These are phyloP conservation scores for Macrolepiota dolichaula DNA, from an alignment of 768 basidiomycete genomes.

Conservation along the genomic window DNA sequence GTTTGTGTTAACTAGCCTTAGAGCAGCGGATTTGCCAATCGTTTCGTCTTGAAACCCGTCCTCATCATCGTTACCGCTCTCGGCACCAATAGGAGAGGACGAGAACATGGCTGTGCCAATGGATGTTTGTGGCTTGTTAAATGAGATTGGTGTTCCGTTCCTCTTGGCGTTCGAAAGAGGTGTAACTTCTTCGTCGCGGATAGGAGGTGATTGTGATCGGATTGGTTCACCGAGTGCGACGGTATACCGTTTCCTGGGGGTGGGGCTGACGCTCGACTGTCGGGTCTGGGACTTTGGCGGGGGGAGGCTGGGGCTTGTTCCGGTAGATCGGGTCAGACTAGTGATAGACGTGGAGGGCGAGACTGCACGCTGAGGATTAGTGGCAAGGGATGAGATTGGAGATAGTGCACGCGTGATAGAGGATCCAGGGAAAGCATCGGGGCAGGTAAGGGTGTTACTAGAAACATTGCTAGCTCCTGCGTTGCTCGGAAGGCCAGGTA, in stretches of 20 bases:
- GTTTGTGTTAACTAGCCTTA: slow-evolving; percentile 20
- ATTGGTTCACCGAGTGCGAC: slow-evolving; percentile 80
- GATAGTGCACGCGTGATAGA: slow-evolving; percentile 11
- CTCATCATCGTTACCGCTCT: slow-evolving; percentile 30
- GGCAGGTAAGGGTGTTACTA: slow-evolving; percentile 23
- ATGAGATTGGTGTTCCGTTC: slow-evolving; percentile 15
- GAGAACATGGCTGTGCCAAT: slow-evolving; percentile 44
- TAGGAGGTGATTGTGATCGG: slow-evolving; percentile 26
- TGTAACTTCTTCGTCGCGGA: slow-evolving; percentile 3
- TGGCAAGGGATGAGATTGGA: slow-evolving; percentile 13
- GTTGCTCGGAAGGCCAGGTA: slow-evolving; percentile 34
- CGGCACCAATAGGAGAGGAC: slow-evolving; percentile 24
- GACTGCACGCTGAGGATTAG: neutral
- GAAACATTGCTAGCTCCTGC: slow-evolving; percentile 15
- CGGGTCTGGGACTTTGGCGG: slow-evolving; percentile 39
- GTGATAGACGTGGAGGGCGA: slow-evolving; percentile 9
- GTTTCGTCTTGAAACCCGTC: slow-evolving; percentile 53
- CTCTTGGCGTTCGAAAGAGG: slow-evolving; percentile 4
- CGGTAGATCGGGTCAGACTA: slow-evolving; percentile 1
- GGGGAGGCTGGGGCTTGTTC: slow-evolving; percentile 31
- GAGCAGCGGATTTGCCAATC: slow-evolving; percentile 52
- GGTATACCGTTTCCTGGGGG: slow-evolving; percentile 82
- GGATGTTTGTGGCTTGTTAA: slow-evolving; percentile 21
- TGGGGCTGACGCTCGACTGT: slow-evolving; percentile 60
- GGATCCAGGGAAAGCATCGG: slow-evolving; percentile 27